These are phyloP conservation scores for Umbellularia californica DNA, from an alignment of 164 flowering plant species.

Conservation along the genomic window DNA sequence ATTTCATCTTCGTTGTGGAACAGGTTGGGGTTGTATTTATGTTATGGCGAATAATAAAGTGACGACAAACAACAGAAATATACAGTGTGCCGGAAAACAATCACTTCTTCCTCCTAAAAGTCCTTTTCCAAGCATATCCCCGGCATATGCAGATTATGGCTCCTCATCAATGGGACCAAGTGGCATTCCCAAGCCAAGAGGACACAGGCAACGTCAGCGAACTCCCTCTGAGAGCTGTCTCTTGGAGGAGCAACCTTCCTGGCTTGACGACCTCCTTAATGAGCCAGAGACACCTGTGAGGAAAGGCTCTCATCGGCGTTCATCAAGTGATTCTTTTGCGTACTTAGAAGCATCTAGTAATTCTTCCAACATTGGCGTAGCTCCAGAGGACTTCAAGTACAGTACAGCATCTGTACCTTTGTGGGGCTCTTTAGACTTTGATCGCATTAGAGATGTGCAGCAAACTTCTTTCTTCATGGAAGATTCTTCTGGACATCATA, in stretches of 20 bases:
- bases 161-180: constrained; percentile 43
- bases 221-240: constrained; percentile 74
- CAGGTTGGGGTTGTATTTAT: constrained; percentile 9
- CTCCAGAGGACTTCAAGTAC: constrained; percentile 41
- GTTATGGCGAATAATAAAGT: constrained; percentile 63
- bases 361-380: constrained; percentile 30
- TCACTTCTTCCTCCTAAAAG: constrained; percentile 77
- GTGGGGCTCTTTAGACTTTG: constrained; percentile 55
- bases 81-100: constrained; percentile 48
- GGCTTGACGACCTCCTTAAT: constrained; percentile 90
- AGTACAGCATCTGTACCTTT: constrained; percentile 35
- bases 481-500: constrained; percentile 27
- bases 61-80: constrained; percentile 44
- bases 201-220: constrained; percentile 54
- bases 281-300: constrained; percentile 80
- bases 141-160: constrained; percentile 55
- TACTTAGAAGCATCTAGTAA: constrained; percentile 46
- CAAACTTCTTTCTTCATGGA: constrained; percentile 44
- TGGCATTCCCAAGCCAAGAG: constrained; percentile 54
- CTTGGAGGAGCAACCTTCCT: constrained; percentile 78
- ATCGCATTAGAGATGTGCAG: constrained; percentile 33
- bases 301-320: constrained; percentile 70
- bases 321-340: constrained; percentile 88
- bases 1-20: not conserved
- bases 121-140: constrained; percentile 66